These are phyloP conservation scores for Capsella bursapastoris DNA, from an alignment of 345 rosid genomes.

Conservation along the genomic window DNA sequence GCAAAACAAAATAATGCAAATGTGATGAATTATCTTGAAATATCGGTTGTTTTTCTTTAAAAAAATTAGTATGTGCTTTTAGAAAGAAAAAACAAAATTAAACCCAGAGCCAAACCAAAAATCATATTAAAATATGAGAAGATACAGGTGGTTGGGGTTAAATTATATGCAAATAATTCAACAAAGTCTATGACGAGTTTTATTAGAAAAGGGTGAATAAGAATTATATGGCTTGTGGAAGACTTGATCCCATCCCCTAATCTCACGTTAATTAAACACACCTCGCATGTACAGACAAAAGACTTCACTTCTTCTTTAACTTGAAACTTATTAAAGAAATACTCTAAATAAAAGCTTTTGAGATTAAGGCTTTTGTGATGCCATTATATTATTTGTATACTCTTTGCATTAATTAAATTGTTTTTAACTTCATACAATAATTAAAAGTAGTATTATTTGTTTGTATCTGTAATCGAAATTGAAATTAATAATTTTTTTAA, in stretches of 20 bases:
- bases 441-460: constrained; percentile 45
- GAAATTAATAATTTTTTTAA: neutral
- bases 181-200: constrained; percentile 23
- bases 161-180: constrained; percentile 1
- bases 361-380: constrained; percentile 28
- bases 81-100: neutral
- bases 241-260: constrained; percentile 43
- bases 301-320: constrained; percentile 39
- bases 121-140: neutral
- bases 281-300: constrained; percentile 49
- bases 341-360: neutral
- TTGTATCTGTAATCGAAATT: constrained; percentile 43
- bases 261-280: constrained; percentile 47
- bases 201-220: neutral
- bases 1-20: neutral
- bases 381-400: constrained; percentile 26
- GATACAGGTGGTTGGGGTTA: neutral
- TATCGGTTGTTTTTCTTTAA: neutral
- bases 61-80: neutral
- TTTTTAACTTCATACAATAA: constrained; percentile 25
- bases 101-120: neutral
- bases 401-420: constrained; percentile 24
- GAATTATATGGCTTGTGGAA: constrained; percentile 33
- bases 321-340: neutral
- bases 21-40: neutral